A percentile compares a stretch with the other conserved stretches of the same genome.
Evolutionary conservation across 306 rosid genomes (phyloP).

Genomic region (Pyrus bretschneideri): DNA sequence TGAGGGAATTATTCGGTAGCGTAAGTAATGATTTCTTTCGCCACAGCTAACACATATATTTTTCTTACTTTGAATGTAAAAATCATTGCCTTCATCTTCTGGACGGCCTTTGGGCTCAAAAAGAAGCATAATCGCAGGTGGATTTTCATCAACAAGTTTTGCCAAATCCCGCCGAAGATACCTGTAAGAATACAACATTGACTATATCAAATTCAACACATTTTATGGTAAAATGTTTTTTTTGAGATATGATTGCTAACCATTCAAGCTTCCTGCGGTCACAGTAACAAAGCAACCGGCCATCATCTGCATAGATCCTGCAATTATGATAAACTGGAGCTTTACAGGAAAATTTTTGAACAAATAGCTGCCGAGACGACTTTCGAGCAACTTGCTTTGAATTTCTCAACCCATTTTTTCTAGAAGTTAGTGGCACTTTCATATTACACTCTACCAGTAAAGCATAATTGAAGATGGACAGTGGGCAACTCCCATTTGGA

Average conservation of each 20-base stretch:
- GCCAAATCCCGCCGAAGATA: constrained; percentile 74
- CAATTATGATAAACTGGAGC: constrained; percentile 96
- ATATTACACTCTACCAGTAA: constrained; percentile 49
- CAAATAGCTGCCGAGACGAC: constrained; percentile 82
- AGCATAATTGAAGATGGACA: constrained; percentile 68
- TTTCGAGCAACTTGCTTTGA: constrained; percentile 47
- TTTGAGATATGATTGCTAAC: constrained; percentile 43
- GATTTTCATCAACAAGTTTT: constrained; percentile 67
- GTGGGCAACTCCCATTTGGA: constrained; percentile 69
- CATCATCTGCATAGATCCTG: constrained; percentile 90
- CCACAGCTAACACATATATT: constrained; percentile 98
- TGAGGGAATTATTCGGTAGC: constrained; percentile 91
- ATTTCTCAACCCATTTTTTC: constrained; percentile 37
- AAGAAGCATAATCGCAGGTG: constrained; percentile 91
- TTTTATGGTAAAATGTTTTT: neutral
- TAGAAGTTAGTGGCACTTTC: constrained; percentile 40
- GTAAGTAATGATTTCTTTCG: constrained; percentile 82
- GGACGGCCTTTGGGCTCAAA: constrained; percentile 99
- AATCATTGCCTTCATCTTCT: constrained; percentile 93
- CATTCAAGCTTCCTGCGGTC: constrained; percentile 91
- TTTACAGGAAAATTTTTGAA: constrained; percentile 87
- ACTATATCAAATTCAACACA: constrained; percentile 10
- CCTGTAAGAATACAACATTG: constrained; percentile 42
- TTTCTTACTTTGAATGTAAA: constrained; percentile 87
- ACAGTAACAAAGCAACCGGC: constrained; percentile 91